A percentile compares a stretch with the other conserved stretches of the same genome.
Conservation (phyloP, 2,329 filamentous ascomycete species). For the Trichoderma cornu-damae region DNA sequence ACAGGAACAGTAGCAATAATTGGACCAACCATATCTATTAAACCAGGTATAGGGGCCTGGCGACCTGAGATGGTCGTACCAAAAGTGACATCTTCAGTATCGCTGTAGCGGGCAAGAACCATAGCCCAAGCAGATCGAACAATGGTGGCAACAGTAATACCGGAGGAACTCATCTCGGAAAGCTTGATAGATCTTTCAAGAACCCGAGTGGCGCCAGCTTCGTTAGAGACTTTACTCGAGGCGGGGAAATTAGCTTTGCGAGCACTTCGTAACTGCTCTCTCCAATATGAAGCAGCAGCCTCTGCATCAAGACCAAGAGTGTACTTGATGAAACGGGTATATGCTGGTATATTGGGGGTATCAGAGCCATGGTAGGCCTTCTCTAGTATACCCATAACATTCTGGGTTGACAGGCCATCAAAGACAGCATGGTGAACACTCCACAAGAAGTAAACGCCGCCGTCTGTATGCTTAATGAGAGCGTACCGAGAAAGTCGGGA, state of each 20-base stretch:
- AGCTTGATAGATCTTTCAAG: background rate
- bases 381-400: background rate
- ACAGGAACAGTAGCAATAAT: conserved; percentile 15
- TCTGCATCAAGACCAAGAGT: background rate
- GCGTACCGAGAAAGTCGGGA: conserved; percentile 2
- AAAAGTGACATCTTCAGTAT: conserved; percentile 22
- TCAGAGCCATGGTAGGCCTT: background rate
- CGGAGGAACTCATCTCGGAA: background rate
- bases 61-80: conserved; percentile 22
- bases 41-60: conserved; percentile 19
- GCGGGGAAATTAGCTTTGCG: background rate
- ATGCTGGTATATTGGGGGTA: background rate
- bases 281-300: conserved; percentile 1
- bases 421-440: conserved; percentile 20
- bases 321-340: conserved; percentile 11
- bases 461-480: background rate
- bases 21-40: conserved; percentile 21
- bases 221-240: background rate
- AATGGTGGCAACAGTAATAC: conserved; percentile 23
- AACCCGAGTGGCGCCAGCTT: background rate
- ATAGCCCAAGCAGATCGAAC: conserved; percentile 30
- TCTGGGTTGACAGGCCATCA: conserved; percentile 21
- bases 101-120: conserved; percentile 35
- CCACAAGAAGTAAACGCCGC: conserved; percentile 4
- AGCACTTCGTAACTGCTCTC: background rate